A percentile compares a stretch with the other conserved stretches of the same genome.
Evolutionary conservation across 1,284 basidiomycete species (phyloP).

Genomic region (Trichosporon faecale): DNA sequence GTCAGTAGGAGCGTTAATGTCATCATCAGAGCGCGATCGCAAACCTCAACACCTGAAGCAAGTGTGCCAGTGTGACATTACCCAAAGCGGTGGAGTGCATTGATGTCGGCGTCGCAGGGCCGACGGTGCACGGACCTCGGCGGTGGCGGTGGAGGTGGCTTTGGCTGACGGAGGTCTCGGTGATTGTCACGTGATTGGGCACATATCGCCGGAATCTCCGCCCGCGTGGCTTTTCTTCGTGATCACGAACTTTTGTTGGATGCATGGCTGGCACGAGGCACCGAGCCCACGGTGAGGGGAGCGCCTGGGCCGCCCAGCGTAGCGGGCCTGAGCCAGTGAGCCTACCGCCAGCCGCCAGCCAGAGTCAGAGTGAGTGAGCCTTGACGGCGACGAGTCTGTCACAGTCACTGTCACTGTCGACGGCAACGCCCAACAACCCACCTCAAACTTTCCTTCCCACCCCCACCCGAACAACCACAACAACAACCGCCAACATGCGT

Average conservation of each 20-base stretch:
- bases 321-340: background rate
- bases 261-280: background rate
- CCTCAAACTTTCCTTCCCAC: background rate
- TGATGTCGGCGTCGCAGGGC: background rate
- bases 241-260: background rate
- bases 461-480: background rate
- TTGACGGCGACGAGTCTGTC: conserved; percentile 1
- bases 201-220: conserved; percentile 6
- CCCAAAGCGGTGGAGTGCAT: background rate
- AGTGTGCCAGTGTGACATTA: background rate
- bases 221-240: background rate
- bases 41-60: background rate
- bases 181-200: background rate
- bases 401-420: background rate
- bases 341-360: background rate
- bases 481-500: background rate
- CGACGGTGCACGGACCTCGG: background rate
- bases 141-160: background rate
- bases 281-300: background rate
- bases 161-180: background rate
- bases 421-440: background rate
- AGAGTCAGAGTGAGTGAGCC: too few species aligned
- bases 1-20: too few species aligned
- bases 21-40: too few species aligned
- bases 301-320: background rate